A percentile compares a stretch with the other conserved stretches of the same genome.
Conservation (phyloP, 495 filamentous ascomycete species). For the Penicillium canariense region DNA sequence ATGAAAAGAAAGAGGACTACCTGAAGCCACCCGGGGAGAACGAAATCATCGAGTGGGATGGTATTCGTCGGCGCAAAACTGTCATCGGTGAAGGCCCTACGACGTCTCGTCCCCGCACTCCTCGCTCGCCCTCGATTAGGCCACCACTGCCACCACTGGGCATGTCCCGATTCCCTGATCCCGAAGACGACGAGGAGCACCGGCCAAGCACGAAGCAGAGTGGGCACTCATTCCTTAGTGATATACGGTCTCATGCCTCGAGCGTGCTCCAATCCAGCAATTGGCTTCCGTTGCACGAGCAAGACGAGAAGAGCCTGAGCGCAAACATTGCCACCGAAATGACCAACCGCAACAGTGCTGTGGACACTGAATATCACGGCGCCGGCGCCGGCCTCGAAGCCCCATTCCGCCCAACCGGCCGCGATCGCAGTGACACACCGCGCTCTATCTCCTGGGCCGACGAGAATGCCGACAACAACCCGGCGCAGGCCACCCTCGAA, state of each 20-base stretch:
- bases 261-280: constrained; percentile 33
- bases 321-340: constrained; percentile 7
- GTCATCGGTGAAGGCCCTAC: constrained; percentile 51
- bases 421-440: constrained; percentile 34
- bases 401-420: constrained; percentile 19
- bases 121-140: constrained; percentile 37
- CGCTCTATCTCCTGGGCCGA: constrained; percentile 35
- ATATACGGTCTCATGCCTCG: constrained; percentile 52
- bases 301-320: constrained; percentile 23
- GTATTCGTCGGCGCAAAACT: constrained; percentile 79
- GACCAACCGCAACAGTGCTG: constrained; percentile 42
- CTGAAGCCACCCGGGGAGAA: constrained; percentile 74
- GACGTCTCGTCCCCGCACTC: constrained; percentile 30
- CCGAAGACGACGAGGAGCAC: constrained; percentile 42
- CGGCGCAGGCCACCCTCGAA: constrained; percentile 6
- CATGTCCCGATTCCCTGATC: constrained; percentile 79
- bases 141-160: constrained; percentile 78
- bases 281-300: constrained; percentile 34
- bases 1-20: constrained; percentile 69
- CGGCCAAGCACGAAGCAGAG: constrained; percentile 35
- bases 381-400: constrained; percentile 17
- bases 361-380: constrained; percentile 42
- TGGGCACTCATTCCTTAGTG: constrained; percentile 51
- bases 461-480: constrained; percentile 25
- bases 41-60: constrained; percentile 88